phyloP scores from a whole-genome alignment of 202 grass and related monocot species.

The Dendrocalamus latiflorus region DNA sequence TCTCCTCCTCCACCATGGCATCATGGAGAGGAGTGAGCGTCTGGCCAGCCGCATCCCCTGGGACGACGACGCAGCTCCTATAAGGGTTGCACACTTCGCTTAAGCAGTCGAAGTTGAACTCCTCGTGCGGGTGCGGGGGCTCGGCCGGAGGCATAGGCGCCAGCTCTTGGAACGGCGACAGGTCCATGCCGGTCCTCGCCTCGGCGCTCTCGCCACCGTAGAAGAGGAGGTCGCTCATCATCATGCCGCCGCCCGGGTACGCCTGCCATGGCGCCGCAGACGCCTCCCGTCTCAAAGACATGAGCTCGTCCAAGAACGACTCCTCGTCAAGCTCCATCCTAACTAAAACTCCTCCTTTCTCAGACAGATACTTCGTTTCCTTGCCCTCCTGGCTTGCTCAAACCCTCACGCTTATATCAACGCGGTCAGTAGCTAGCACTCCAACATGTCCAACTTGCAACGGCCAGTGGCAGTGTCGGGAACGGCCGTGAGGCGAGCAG shows the following conservation, averaged over 20 bases:
- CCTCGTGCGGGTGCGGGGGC: conserved; percentile 26
- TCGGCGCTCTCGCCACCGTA: conserved; percentile 33
- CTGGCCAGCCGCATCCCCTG: background rate
- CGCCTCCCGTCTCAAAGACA: conserved; percentile 47
- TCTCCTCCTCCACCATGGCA: conserved; percentile 27
- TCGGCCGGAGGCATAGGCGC: background rate
- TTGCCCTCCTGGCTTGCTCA: background rate
- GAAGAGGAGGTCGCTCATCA: conserved; percentile 60
- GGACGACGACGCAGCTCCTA: conserved; percentile 10
- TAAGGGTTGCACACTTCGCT: conserved; percentile 73
- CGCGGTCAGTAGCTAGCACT: background rate
- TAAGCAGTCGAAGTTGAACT: conserved; percentile 64
- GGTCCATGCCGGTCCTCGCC: background rate
- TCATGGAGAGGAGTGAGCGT: conserved; percentile 5
- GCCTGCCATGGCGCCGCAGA: conserved; percentile 1
- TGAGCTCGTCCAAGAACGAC: conserved; percentile 77
- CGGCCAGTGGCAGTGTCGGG: conserved; percentile 15
- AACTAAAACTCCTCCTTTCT: background rate
- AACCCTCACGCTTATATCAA: conserved; percentile 43
- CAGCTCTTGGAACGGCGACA: conserved; percentile 18
- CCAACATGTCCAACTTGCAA: conserved; percentile 30
- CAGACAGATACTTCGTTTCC: background rate
- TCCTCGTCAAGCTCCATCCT: conserved; percentile 84
- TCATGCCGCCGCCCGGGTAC: conserved; percentile 17
- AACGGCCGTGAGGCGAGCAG: background rate